Conservation (phyloP, 768 basidiomycete genomes). For the Phallus indusiatus region DNA sequence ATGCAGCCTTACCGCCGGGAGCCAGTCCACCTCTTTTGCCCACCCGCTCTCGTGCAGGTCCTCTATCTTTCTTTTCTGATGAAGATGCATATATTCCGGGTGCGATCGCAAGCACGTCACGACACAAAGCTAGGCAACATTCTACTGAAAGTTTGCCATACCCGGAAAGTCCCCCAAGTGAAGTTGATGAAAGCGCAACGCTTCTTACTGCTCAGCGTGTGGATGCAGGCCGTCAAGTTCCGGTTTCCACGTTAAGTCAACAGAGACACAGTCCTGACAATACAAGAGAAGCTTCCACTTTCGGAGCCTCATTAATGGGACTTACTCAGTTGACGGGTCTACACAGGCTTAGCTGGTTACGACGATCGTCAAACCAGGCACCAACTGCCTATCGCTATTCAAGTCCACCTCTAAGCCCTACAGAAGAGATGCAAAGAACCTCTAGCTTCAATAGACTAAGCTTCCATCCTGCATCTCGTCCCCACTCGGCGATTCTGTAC, state of each 20-base stretch:
- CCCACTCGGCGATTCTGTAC: not conserved
- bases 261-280: conserved; percentile 15
- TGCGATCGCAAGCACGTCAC: not conserved
- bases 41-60: not conserved
- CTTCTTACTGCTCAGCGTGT: conserved; percentile 46
- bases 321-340: conserved; percentile 37
- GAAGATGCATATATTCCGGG: not conserved
- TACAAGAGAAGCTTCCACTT: conserved; percentile 19
- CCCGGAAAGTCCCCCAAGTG: conserved; percentile 13
- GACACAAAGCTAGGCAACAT: not conserved
- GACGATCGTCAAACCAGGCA: conserved; percentile 16
- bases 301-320: conserved; percentile 28
- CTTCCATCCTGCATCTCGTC: not conserved
- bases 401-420: not conserved
- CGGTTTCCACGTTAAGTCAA: conserved; percentile 6
- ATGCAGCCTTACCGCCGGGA: not conserved
- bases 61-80: not conserved
- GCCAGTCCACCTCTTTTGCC: not conserved
- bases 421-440: not conserved
- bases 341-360: conserved; percentile 54
- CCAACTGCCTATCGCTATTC: conserved; percentile 3
- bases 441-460: not conserved
- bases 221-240: conserved; percentile 23
- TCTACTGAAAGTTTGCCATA: conserved; percentile 1
- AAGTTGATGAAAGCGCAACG: conserved; percentile 34